Evolutionary conservation across 192 early-diverging fungal species (phyloP).

Genomic region (Linnemannia elongata): DNA sequence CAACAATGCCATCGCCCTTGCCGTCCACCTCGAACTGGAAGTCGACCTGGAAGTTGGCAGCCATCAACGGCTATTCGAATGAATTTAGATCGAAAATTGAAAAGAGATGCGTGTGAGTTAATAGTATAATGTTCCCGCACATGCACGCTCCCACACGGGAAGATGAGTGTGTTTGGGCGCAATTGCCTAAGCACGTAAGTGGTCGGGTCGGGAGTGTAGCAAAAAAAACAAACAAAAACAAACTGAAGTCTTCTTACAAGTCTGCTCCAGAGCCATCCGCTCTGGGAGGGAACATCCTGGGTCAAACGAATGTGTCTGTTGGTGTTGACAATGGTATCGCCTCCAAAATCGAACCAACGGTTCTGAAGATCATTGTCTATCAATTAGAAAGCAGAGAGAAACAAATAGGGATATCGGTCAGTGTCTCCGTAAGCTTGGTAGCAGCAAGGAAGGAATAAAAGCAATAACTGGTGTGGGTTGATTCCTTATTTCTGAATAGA

Average conservation of each 20-base stretch:
- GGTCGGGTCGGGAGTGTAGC: background rate
- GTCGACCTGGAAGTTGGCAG: slow-evolving; percentile 83
- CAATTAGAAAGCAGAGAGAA: background rate
- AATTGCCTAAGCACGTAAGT: background rate
- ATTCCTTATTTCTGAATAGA: background rate
- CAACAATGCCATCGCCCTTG: slow-evolving; percentile 78
- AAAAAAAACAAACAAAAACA: background rate
- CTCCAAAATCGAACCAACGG: slow-evolving; percentile 95
- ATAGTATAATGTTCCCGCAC: background rate
- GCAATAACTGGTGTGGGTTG: background rate
- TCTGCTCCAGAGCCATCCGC: slow-evolving; percentile 85
- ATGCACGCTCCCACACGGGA: slow-evolving; percentile 17
- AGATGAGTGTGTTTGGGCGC: background rate
- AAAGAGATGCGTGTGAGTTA: background rate
- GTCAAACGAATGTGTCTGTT: slow-evolving; percentile 88
- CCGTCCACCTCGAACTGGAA: slow-evolving; percentile 93
- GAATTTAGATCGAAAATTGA: slow-evolving; percentile 22
- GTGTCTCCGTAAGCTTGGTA: background rate
- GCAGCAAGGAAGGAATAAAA: background rate
- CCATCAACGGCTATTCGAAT: slow-evolving; percentile 69
- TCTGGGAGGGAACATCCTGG: slow-evolving; percentile 78
- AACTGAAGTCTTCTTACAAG: slow-evolving; percentile 58
- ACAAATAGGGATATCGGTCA: background rate
- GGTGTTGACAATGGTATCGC: slow-evolving; percentile 89
- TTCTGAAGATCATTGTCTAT: slow-evolving; percentile 79